These are phyloP conservation scores for Aspergillus thermomutatus DNA, from an alignment of 2,329 filamentous ascomycete species.

Conservation along the genomic window DNA sequence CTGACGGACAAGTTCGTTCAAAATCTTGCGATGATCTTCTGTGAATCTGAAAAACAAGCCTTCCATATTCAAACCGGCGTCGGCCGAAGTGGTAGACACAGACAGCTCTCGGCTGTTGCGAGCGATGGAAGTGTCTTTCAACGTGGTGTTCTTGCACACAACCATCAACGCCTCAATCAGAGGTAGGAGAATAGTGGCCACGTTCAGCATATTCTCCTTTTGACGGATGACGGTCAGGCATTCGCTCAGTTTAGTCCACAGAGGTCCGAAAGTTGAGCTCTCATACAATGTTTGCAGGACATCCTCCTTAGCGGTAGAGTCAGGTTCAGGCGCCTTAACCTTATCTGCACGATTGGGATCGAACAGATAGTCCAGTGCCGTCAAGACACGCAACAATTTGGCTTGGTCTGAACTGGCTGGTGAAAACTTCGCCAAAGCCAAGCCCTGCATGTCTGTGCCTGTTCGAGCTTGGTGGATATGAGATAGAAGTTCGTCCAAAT, in stretches of 20 bases:
- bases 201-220: conserved; percentile 92
- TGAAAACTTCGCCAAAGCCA: conserved; percentile 92
- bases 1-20: conserved; percentile 95
- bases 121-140: conserved; percentile 61
- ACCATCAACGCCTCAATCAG: conserved; percentile 98
- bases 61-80: conserved; percentile 68
- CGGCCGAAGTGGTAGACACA: conserved; percentile 72
- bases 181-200: conserved; percentile 90
- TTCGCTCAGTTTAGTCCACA: conserved; percentile 89
- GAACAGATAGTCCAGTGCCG: conserved; percentile 92
- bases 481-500: conserved; percentile 78
- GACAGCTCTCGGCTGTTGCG: conserved; percentile 63
- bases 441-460: conserved; percentile 90
- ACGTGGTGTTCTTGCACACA: conserved; percentile 94
- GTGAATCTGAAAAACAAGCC: conserved; percentile 96
- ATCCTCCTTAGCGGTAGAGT: conserved; percentile 70
- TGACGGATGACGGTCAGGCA: conserved; percentile 85
- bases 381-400: conserved; percentile 86
- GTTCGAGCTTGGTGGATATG: conserved; percentile 84
- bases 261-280: conserved; percentile 79
- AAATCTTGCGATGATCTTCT: conserved; percentile 92
- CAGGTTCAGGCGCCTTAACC: conserved; percentile 50
- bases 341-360: conserved; percentile 68
- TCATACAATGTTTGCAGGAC: conserved; percentile 85
- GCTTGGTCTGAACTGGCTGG: conserved; percentile 94